Conservation (phyloP, 495 filamentous ascomycete species). For the Penicillium pancosmium region DNA sequence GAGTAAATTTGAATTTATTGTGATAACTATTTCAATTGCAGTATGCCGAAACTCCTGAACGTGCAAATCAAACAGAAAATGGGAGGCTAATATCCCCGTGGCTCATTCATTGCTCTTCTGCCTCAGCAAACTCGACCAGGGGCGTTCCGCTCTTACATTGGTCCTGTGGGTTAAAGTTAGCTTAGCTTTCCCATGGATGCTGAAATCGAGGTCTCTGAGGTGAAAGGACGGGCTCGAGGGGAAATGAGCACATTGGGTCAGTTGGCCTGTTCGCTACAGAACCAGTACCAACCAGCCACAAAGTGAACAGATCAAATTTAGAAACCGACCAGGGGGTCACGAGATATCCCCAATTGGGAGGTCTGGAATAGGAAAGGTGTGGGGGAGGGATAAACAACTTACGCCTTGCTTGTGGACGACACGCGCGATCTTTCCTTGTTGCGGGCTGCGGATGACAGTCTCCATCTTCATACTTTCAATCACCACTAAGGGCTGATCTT, state of each 20-base stretch:
- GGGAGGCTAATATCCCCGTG: not conserved
- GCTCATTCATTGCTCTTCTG: slow-evolving; percentile 1
- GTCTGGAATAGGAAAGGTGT: not conserved
- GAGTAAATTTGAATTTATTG: not conserved
- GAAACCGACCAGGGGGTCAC: slow-evolving; percentile 6
- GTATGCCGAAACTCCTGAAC: not conserved
- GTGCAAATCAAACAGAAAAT: not conserved
- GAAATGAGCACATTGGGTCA: not conserved
- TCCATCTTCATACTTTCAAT: slow-evolving; percentile 99
- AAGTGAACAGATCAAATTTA: not conserved
- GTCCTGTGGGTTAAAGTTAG: slow-evolving; percentile 49
- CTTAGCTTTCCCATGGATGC: too few relatives aligned
- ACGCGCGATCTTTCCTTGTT: slow-evolving; percentile 75
- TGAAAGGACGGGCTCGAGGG: too few relatives aligned
- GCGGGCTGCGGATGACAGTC: slow-evolving; percentile 90
- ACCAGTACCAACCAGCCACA: slow-evolving; percentile 8
- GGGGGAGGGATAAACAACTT: slow-evolving; percentile 44
- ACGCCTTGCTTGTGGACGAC: slow-evolving; percentile 87
- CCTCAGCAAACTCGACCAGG: slow-evolving; percentile 55
- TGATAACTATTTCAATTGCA: not conserved
- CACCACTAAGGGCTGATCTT: slow-evolving; percentile 87
- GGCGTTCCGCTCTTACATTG: slow-evolving; percentile 62
- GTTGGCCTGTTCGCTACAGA: not conserved
- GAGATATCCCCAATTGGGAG: not conserved
- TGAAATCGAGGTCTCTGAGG: too few relatives aligned